Percentiles rank a stretch among this genome's conserved stretches.
These are phyloP conservation scores for Rubia peregrina DNA, from an alignment of 305 asterid genomes.

Conservation along the genomic window DNA sequence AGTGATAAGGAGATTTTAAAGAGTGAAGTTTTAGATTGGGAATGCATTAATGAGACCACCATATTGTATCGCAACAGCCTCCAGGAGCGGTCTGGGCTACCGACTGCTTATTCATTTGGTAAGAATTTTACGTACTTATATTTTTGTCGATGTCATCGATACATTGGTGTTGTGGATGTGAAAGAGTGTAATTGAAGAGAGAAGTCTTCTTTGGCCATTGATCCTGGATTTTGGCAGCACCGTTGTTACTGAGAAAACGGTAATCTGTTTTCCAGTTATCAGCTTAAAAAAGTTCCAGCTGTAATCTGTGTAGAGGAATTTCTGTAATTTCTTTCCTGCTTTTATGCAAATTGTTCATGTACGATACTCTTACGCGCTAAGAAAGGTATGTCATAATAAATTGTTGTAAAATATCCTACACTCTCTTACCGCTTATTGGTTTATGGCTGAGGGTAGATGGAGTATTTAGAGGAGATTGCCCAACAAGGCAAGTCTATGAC, in stretches of 20 bases:
- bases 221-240: slow-evolving; percentile 10
- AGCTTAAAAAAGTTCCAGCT: not conserved
- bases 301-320: not conserved
- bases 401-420: not conserved
- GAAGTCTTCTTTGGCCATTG: slow-evolving; percentile 9
- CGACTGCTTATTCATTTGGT: slow-evolving; percentile 85
- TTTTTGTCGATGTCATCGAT: slow-evolving; percentile 8
- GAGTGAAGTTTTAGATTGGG: slow-evolving; percentile 89
- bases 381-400: not conserved
- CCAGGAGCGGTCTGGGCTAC: slow-evolving; percentile 88
- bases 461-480: slow-evolving; percentile 77
- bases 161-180: not conserved
- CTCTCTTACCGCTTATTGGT: not conserved
- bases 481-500: slow-evolving; percentile 72
- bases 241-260: too few relatives aligned
- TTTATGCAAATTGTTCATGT: not conserved
- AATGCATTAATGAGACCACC: slow-evolving; percentile 83
- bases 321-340: not conserved
- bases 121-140: slow-evolving; percentile 21
- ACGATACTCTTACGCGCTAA: not conserved
- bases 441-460: slow-evolving; percentile 43
- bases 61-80: slow-evolving; percentile 87
- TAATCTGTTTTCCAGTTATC: too few relatives aligned
- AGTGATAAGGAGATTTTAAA: slow-evolving; percentile 68
- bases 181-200: slow-evolving; percentile 8